Base-by-base conservation (phyloP, 208 protist species). In the Novymonas esmeraldas region DNA sequence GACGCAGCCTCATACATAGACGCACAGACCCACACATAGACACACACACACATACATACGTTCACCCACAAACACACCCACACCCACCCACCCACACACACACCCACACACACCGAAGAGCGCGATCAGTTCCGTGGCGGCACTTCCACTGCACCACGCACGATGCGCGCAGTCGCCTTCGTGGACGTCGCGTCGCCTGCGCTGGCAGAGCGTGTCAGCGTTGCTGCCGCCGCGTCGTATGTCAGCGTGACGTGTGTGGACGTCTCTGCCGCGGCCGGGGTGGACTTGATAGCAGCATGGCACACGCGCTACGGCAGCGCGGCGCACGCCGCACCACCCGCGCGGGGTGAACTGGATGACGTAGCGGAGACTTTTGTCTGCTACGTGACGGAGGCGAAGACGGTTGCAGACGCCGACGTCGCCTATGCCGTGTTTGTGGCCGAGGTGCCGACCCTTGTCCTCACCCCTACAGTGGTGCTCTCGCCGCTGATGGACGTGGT, bases 321-420 rank as follows among this genome's bases (percentile, higher is more conserved):
- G 1, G 45, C 42, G n/a, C 28, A 44, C 31, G 36, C 56, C 0
- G 55, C 62, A 46, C 3, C 34, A 22, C n/a, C 7, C 20, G 18
- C 41, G 3, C 38, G 49, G 2, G 13, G 39, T 18, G 69, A 74
- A 45, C 60, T 74, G 45, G 60, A 74, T 14, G 60, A 68, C 33
- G 45, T 42, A 6, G 46, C 18, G 10, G 20, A 59, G n/a, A 67
- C 54, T 36, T 84, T 88, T 61, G 65, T 76, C 28, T 91, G 84
- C 76, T 92, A 81, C 58, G 71, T 95, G 34, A 90, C 89, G 11
- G 85, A 90, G 45, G 54, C 48, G 13, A 55, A 87, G 55, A 81
- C 74, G 5, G 13, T 86, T 1, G 61, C 56, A 7, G 63, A 92
- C 73, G 78, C 84, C 2, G 87, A 93, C 54, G 78, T 88, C 41